Evolutionary conservation across 345 rosid genomes (phyloP).

Genomic region (Reutealis trisperma): DNA sequence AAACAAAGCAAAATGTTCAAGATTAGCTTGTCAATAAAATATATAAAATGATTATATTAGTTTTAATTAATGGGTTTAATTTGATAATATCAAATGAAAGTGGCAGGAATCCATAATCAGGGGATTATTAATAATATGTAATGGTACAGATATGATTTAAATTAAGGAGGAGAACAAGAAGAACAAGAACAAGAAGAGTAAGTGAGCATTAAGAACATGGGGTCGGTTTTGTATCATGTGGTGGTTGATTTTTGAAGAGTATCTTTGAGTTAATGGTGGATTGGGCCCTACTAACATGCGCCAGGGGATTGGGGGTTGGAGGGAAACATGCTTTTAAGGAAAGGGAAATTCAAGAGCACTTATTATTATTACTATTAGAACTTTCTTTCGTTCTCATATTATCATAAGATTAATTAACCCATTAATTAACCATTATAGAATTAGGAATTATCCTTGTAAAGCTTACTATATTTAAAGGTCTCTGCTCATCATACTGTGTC

Average conservation of each 20-base stretch:
- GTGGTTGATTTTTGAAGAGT: slow-evolving; percentile 49
- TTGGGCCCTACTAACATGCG: slow-evolving; percentile 43
- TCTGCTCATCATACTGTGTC: too few species aligned
- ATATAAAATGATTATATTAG: not conserved
- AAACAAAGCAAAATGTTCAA: not conserved
- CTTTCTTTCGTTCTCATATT: too few species aligned
- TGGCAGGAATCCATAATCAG: slow-evolving; percentile 27
- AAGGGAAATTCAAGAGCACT: slow-evolving; percentile 16
- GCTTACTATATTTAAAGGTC: not conserved
- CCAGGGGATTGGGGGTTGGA: slow-evolving; percentile 29
- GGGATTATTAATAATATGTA: not conserved
- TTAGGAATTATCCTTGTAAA: not conserved
- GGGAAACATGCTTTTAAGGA: slow-evolving; percentile 29
- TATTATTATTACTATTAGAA: too few species aligned
- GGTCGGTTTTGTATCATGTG: slow-evolving; percentile 42
- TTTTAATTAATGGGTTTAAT: slow-evolving; percentile 4
- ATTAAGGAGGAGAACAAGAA: not conserved
- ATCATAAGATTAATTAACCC: too few species aligned
- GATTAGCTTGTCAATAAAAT: not conserved
- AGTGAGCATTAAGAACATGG: slow-evolving; percentile 33
- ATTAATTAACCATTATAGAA: too few species aligned
- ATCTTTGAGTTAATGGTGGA: slow-evolving; percentile 32
- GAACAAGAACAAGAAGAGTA: not conserved
- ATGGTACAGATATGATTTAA: not conserved
- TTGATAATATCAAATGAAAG: slow-evolving; percentile 27